Evolutionary conservation across 805 yeast species (phyloP).

Genomic region (Ogataea nakhonphanomensis): DNA sequence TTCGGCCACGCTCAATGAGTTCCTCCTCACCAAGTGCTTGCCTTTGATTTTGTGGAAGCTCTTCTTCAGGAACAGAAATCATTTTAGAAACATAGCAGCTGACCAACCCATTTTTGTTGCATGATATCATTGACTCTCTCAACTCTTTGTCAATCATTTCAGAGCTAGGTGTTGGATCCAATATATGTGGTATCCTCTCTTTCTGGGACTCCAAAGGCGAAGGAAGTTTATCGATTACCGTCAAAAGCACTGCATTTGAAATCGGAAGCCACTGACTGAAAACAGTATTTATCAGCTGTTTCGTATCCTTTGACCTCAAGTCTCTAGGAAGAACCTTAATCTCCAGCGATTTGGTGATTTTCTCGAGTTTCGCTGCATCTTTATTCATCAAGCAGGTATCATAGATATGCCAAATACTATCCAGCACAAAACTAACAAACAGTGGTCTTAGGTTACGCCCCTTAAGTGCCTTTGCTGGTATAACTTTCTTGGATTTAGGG

Average conservation of each 20-base stretch:
- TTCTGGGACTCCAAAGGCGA: slow-evolving; percentile 77
- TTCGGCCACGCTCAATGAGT: slow-evolving; percentile 56
- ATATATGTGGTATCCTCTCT: slow-evolving; percentile 62
- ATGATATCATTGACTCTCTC: slow-evolving; percentile 54
- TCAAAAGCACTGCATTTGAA: slow-evolving; percentile 76
- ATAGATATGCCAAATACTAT: slow-evolving; percentile 90
- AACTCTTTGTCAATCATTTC: slow-evolving; percentile 47
- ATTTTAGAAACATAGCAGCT: slow-evolving; percentile 87
- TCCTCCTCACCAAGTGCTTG: slow-evolving; percentile 49
- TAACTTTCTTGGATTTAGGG: slow-evolving; percentile 81
- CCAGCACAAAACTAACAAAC: slow-evolving; percentile 83
- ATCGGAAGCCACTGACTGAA: slow-evolving; percentile 95
- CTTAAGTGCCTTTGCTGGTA: slow-evolving; percentile 61
- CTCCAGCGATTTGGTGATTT: slow-evolving; percentile 67
- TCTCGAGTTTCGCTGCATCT: slow-evolving; percentile 67
- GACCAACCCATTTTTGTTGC: slow-evolving; percentile 64
- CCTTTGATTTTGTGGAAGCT: slow-evolving; percentile 59
- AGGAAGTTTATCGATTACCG: slow-evolving; percentile 82
- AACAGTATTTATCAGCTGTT: slow-evolving; percentile 55
- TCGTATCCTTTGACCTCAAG: slow-evolving; percentile 72
- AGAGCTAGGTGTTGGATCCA: slow-evolving; percentile 54
- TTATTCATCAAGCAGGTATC: slow-evolving; percentile 62
- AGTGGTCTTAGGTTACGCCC: slow-evolving; percentile 67
- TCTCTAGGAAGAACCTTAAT: slow-evolving; percentile 74
- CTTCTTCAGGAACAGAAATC: slow-evolving; percentile 77